Evolutionary conservation across 2,329 filamentous ascomycete species (phyloP).

Genomic region (Stagonosporopsis tanaceti): DNA sequence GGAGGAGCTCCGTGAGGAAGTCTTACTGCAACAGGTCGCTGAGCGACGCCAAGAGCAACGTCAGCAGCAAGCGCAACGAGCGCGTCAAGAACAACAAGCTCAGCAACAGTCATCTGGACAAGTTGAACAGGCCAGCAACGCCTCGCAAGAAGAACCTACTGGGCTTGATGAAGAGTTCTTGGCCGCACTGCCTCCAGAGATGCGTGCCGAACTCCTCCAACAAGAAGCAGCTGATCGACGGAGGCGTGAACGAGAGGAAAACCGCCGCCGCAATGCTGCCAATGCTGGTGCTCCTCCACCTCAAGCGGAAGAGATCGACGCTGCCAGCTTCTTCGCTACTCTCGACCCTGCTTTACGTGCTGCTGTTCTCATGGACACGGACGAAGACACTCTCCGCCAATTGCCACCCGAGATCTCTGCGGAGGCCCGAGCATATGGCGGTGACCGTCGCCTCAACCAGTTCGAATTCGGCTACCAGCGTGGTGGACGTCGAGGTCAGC

Average conservation of each 20-base stretch:
- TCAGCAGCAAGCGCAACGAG: slow-evolving; percentile 54
- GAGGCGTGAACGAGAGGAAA: slow-evolving; percentile 83
- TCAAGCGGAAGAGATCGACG: slow-evolving; percentile 78
- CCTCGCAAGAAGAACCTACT: slow-evolving; percentile 70
- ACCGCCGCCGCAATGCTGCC: slow-evolving; percentile 70
- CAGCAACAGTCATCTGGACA: slow-evolving; percentile 24
- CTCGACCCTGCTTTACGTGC: slow-evolving; percentile 85
- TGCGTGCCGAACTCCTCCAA: slow-evolving; percentile 88
- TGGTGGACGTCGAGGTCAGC: slow-evolving; percentile 49
- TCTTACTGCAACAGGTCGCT: slow-evolving; percentile 89
- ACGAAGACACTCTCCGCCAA: slow-evolving; percentile 83
- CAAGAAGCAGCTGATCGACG: slow-evolving; percentile 90
- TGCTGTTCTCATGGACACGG: slow-evolving; percentile 89
- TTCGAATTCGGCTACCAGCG: slow-evolving; percentile 51
- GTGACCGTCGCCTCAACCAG: slow-evolving; percentile 63
- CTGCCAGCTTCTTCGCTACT: slow-evolving; percentile 89
- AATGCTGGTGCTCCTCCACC: slow-evolving; percentile 55
- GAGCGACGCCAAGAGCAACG: slow-evolving; percentile 66
- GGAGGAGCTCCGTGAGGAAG: slow-evolving; percentile 94
- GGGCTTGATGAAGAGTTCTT: slow-evolving; percentile 94
- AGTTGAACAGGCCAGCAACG: slow-evolving; percentile 42
- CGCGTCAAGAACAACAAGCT: slow-evolving; percentile 34
- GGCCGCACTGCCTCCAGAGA: slow-evolving; percentile 87
- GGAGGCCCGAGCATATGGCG: slow-evolving; percentile 78
- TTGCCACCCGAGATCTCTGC: slow-evolving; percentile 86